Conservation (phyloP, 441 rosid genomes). For the Daphne laureola region DNA sequence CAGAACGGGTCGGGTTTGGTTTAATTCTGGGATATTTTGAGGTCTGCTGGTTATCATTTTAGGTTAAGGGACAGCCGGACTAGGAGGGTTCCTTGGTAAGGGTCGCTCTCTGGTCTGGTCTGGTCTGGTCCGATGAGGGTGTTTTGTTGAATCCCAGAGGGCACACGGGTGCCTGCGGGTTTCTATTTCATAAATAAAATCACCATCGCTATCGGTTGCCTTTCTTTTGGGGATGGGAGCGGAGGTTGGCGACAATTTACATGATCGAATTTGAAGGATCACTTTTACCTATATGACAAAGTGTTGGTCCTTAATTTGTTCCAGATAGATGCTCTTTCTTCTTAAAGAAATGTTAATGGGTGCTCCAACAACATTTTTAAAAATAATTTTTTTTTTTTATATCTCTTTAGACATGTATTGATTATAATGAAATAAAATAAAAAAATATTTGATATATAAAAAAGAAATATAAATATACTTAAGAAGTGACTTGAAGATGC, state of each 20-base stretch:
- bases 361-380: no score
- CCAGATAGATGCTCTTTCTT: slow-evolving; percentile 27
- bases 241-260: background rate
- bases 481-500: no score
- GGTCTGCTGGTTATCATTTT: background rate
- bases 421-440: no score
- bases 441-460: no score
- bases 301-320: slow-evolving; percentile 4
- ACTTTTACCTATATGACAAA: background rate
- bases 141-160: background rate
- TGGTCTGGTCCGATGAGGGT: background rate
- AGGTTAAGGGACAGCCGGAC: background rate
- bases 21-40: background rate
- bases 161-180: slow-evolving; percentile 6
- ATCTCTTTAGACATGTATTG: no score
- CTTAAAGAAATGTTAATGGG: no score
- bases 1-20: background rate
- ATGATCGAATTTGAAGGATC: background rate
- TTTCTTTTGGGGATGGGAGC: background rate
- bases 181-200: background rate
- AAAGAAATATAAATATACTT: no score
- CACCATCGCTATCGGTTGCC: background rate
- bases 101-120: slow-evolving; percentile 1
- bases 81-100: background rate
- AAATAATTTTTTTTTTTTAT: no score